Percentiles rank a stretch among this genome's conserved stretches.
These are phyloP conservation scores for Paratinospora sagittata DNA, from an alignment of 164 flowering plant species.

Conservation along the genomic window DNA sequence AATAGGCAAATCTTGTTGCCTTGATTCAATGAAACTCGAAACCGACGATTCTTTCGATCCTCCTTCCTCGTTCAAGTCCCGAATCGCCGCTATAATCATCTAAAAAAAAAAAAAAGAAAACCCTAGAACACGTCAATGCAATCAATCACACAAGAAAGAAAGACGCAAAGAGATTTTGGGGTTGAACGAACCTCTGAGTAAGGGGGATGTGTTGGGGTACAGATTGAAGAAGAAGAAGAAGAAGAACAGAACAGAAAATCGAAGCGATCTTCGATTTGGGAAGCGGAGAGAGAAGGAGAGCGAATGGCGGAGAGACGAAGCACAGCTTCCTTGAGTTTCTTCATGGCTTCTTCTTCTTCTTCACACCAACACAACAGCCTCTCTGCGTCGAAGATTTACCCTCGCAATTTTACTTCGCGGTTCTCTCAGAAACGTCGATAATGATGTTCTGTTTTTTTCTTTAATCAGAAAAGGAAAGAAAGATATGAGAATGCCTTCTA, in stretches of 20 bases:
- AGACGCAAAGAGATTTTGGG: not conserved
- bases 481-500: too few species aligned
- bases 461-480: too few species aligned
- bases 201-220: conserved; percentile 29
- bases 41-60: conserved; percentile 37
- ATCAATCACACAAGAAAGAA: not conserved
- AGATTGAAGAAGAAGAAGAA: not conserved
- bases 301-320: not conserved
- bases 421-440: too few species aligned
- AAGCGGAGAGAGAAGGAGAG: not conserved
- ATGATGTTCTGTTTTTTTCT: too few species aligned
- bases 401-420: too few species aligned
- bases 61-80: conserved; percentile 30
- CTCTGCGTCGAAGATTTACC: too few species aligned
- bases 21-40: conserved; percentile 24
- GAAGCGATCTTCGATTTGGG: conserved; percentile 17
- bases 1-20: conserved; percentile 32
- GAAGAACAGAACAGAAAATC: conserved; percentile 9
- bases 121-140: conserved; percentile 1
- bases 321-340: not conserved
- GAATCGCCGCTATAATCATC: conserved; percentile 40
- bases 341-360: conserved; percentile 4
- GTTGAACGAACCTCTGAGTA: conserved; percentile 26
- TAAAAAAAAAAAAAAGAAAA: conserved; percentile 11
- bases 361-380: too few species aligned